Evolutionary conservation across 2,329 filamentous ascomycete species (phyloP).

Genomic region (Phoma herbarum): DNA sequence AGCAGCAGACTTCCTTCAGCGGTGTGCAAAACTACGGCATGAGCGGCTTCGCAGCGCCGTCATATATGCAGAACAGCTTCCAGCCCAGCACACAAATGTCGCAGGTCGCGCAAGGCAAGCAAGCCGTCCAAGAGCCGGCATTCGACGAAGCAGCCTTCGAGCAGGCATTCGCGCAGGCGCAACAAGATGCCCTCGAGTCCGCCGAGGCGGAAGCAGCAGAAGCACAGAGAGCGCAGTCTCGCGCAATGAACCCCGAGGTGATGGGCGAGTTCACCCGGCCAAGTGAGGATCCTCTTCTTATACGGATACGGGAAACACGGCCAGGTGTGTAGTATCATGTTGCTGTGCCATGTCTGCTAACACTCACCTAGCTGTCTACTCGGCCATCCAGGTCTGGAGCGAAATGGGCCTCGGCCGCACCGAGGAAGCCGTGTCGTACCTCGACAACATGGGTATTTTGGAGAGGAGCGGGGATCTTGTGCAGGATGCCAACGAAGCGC

Average conservation of each 20-base stretch:
- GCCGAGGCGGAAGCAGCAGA: constrained; percentile 28
- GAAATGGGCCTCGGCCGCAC: constrained; percentile 42
- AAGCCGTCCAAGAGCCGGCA: constrained; percentile 49
- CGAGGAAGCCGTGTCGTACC: constrained; percentile 37
- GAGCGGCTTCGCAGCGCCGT: constrained; percentile 36
- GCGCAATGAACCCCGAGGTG: constrained; percentile 28
- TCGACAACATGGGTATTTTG: constrained; percentile 37
- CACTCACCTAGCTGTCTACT: constrained; percentile 40
- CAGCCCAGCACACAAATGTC: constrained; percentile 33
- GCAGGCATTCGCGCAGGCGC: constrained; percentile 61
- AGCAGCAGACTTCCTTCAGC: constrained; percentile 40
- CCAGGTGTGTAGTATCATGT: constrained; percentile 43
- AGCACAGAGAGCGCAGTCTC: constrained; percentile 19
- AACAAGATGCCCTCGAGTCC: constrained; percentile 51
- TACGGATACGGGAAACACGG: constrained; percentile 45
- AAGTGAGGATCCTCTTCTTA: constrained; percentile 45
- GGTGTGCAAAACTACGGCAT: constrained; percentile 42
- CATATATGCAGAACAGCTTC: constrained; percentile 38
- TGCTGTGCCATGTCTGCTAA: constrained; percentile 26
- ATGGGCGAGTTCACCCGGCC: constrained; percentile 30
- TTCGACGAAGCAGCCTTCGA: constrained; percentile 67
- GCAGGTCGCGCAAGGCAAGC: constrained; percentile 44
- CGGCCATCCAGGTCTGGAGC: constrained; percentile 46
- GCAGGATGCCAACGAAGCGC: constrained; percentile 44
- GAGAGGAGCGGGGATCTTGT: constrained; percentile 39